Conservation (phyloP, 805 yeast genomes). For the Pichia manshurica region DNA sequence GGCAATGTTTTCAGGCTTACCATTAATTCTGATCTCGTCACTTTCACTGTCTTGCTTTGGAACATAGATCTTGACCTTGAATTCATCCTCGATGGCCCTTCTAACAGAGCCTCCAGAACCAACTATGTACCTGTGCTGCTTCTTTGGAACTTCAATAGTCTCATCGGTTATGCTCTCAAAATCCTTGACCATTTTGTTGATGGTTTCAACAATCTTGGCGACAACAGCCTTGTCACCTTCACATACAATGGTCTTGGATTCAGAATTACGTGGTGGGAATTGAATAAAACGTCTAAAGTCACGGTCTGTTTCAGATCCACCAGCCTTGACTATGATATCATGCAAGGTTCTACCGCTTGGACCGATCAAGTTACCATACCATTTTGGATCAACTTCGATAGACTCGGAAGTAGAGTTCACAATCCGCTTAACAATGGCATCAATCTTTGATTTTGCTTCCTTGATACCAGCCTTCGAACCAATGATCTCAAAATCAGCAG, state of each 20-base stretch:
- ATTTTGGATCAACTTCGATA: constrained; percentile 64
- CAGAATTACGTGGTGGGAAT: constrained; percentile 64
- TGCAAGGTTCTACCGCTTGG: constrained; percentile 68
- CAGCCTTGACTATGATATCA: constrained; percentile 72
- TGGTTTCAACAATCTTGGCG: constrained; percentile 54
- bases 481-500: constrained; percentile 59
- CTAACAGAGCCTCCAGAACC: constrained; percentile 79
- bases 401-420: constrained; percentile 55
- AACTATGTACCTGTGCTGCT: constrained; percentile 67
- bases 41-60: constrained; percentile 55
- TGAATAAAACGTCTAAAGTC: constrained; percentile 53
- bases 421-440: constrained; percentile 56
- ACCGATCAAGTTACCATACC: constrained; percentile 74
- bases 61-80: constrained; percentile 54
- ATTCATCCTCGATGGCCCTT: constrained; percentile 65
- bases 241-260: constrained; percentile 52
- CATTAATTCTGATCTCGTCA: constrained; percentile 50
- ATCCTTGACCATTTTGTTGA: constrained; percentile 56
- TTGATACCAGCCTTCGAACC: constrained; percentile 76
- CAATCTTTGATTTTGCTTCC: constrained; percentile 61
- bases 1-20: constrained; percentile 60
- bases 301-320: constrained; percentile 49
- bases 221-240: constrained; percentile 76
- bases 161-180: constrained; percentile 55
- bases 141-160: constrained; percentile 56